phyloP scores from a whole-genome alignment of 768 basidiomycete genomes.

The Auriscalpium orientale region DNA sequence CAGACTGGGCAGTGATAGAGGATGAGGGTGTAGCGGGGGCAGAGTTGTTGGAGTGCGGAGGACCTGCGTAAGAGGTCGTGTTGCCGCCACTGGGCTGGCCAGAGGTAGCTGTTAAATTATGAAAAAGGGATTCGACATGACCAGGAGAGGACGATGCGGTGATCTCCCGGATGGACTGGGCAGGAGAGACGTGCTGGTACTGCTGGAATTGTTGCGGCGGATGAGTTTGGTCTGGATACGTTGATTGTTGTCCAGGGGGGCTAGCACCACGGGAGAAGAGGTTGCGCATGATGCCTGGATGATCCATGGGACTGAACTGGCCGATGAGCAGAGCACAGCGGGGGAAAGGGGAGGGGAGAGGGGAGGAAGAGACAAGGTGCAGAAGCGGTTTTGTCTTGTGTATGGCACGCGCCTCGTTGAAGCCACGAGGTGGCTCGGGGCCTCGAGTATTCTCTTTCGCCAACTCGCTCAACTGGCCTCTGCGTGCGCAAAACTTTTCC shows the following conservation, averaged over 20 bases:
- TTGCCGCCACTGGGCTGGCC: slow-evolving; percentile 30
- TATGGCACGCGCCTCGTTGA: slow-evolving; percentile 9
- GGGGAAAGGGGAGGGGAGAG: neutral
- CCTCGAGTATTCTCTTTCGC: slow-evolving; percentile 19
- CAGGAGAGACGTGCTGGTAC: slow-evolving; percentile 26
- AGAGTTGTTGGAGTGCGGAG: slow-evolving; percentile 26
- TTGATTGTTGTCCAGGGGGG: slow-evolving; percentile 4
- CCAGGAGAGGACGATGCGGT: slow-evolving; percentile 41
- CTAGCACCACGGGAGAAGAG: slow-evolving; percentile 16
- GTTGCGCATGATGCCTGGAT: slow-evolving; percentile 13
- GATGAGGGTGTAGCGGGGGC: slow-evolving; percentile 37
- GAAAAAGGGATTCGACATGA: slow-evolving; percentile 65
- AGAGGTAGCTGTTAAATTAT: slow-evolving; percentile 36
- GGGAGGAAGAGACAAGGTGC: neutral
- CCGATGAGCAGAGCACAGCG: slow-evolving; percentile 1
- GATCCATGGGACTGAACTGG: slow-evolving; percentile 9
- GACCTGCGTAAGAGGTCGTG: slow-evolving; percentile 22
- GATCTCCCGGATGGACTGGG: slow-evolving; percentile 28
- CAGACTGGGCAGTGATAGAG: slow-evolving; percentile 33
- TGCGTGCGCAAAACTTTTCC: neutral
- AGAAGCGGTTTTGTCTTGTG: neutral
- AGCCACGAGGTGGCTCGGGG: slow-evolving; percentile 23
- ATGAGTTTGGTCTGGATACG: slow-evolving; percentile 13
- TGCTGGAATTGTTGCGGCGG: slow-evolving; percentile 12
- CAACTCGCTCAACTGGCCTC: neutral